Conservation (phyloP, 257 asterid genomes). For the Orobanche coerulescens region DNA sequence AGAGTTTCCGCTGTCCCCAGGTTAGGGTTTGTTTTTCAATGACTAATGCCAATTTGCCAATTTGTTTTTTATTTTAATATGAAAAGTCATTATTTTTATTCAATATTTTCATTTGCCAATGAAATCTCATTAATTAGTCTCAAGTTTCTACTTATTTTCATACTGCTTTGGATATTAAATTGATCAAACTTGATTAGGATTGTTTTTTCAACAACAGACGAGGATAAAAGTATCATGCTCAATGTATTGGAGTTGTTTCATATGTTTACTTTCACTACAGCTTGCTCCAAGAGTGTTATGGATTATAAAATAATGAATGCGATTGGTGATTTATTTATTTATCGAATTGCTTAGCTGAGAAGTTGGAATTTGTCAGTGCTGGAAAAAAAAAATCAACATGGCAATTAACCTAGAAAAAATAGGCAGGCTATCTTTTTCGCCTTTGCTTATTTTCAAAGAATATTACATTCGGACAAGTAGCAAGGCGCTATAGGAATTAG, state of each 20-base stretch:
- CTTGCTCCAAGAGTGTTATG: background rate
- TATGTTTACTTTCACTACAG: background rate
- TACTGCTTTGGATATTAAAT: background rate
- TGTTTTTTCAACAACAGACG: background rate
- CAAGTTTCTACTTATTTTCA: background rate
- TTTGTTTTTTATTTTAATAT: background rate
- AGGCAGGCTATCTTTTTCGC: background rate
- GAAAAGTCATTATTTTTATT: background rate
- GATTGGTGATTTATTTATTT: background rate
- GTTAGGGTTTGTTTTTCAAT: conserved; percentile 33
- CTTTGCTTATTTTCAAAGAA: background rate
- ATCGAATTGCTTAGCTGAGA: background rate
- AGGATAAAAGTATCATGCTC: background rate
- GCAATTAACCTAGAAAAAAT: background rate
- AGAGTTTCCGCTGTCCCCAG: conserved; percentile 16
- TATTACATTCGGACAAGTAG: background rate
- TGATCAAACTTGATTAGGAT: background rate
- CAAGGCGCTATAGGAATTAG: background rate
- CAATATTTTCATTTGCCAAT: background rate
- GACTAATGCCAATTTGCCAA: background rate
- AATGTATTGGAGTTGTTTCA: background rate
- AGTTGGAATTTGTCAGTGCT: background rate
- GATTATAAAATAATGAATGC: background rate
- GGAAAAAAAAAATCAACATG: background rate
- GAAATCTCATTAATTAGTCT: background rate